Evolutionary conservation across 441 rosid genomes (phyloP).

Genomic region (Omphalea diandra): DNA sequence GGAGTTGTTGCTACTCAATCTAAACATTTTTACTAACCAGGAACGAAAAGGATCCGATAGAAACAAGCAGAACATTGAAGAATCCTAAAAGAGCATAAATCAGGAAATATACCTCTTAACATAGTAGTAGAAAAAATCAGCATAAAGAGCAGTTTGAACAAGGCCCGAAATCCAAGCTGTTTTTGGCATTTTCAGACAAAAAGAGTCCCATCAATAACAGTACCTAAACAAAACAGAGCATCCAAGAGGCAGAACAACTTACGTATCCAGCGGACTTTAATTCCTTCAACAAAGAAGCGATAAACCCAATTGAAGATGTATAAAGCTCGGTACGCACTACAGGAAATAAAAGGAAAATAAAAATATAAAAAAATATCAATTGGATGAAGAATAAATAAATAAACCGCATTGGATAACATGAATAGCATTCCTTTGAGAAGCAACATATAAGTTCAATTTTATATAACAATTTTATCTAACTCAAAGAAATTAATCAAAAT

Average conservation of each 20-base stretch:
- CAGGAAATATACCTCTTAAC: slow-evolving; percentile 35
- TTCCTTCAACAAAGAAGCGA: slow-evolving; percentile 35
- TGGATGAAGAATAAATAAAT: neutral
- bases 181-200: slow-evolving; percentile 3
- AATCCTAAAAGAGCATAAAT: neutral
- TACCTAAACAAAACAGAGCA: neutral
- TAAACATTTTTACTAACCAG: neutral
- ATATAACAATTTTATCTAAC: neutral
- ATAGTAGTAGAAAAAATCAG: slow-evolving; percentile 46
- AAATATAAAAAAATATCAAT: neutral
- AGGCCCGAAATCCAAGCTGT: slow-evolving; percentile 47
- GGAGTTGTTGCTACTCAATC: neutral
- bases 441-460: neutral
- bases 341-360: neutral
- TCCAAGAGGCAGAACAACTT: slow-evolving; percentile 23
- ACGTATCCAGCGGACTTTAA: slow-evolving; percentile 39
- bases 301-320: slow-evolving; percentile 46
- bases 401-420: no score
- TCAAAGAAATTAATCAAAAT: neutral
- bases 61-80: neutral
- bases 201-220: slow-evolving; percentile 7
- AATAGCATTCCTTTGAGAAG: neutral
- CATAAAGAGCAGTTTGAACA: slow-evolving; percentile 44
- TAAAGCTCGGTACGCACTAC: slow-evolving; percentile 42
- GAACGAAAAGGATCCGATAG: neutral